Evolutionary conservation across 805 yeast genomes (phyloP), one percentile per base, ranked within the genome.

Genomic region (Barnettozyma salicaria): DNA sequence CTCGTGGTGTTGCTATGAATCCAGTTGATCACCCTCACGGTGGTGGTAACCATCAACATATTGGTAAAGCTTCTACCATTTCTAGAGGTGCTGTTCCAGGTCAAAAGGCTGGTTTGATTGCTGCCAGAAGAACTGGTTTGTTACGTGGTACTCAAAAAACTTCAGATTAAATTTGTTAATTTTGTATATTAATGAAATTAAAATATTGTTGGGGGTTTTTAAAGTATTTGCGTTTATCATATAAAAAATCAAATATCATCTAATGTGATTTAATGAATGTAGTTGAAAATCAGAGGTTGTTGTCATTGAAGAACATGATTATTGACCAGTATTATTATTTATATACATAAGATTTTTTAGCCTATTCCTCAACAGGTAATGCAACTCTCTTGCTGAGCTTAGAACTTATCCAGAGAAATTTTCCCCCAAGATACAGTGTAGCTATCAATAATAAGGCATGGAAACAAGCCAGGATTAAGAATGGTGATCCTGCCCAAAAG

Each of bases 41-140:
- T 86, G 97, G 98, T 90, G 98, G 98, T 90, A 89, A 89, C 96
- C 97, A 90, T 76, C 97, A 90, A 80, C 97, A 90, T 74, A 90
- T 89, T 77, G 97, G 97, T 88, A 90, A 90, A 81, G 97, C 97
- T 65, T 90, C 97, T 62, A 90, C 97, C 65, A 90, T 90, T 64
- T 82, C 95, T 60, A 87, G 97, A 84, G 95, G 95, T 73, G 97
- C 97, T 58, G 97, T 90, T 69, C 77, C 98, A 64, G 98, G 98
- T 86, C 98, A 90, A 80, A 90, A 90, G 94, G 95, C 94, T 69
- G 98, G 98, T 90, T 87, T 90, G 70, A 92, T 90, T 71, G 98
- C 98, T 64, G 98, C 98, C 71, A 88, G 98, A 87, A 88, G 98
- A 83, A 90, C 97, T 64, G 98, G 98, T 90, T 84, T 89, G 72